Evolutionary conservation across 768 basidiomycete genomes (phyloP).

Genomic region (Psilocybe sp.): DNA sequence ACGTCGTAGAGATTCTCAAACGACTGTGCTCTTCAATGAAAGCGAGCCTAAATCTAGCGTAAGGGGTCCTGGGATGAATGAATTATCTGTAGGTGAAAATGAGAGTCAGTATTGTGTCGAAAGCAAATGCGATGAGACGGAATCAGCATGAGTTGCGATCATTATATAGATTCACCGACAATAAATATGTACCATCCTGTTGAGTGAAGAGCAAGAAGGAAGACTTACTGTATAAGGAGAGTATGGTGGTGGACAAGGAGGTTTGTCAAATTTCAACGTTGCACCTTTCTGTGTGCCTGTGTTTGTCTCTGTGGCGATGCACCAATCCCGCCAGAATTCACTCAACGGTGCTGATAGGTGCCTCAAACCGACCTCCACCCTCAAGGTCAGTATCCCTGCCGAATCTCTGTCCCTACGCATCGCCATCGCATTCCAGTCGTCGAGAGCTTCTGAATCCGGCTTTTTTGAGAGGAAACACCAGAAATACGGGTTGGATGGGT

Average conservation of each 20-base stretch:
- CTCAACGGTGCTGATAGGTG: slow-evolving; percentile 22
- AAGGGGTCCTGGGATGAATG: neutral
- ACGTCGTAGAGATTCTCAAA: slow-evolving; percentile 7
- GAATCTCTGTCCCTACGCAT: slow-evolving; percentile 11
- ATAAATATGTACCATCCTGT: slow-evolving; percentile 72
- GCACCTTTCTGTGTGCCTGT: slow-evolving; percentile 22
- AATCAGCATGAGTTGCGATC: slow-evolving; percentile 55
- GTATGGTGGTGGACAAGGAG: slow-evolving; percentile 3
- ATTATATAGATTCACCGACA: slow-evolving; percentile 57
- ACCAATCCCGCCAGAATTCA: slow-evolving; percentile 18
- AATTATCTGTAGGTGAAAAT: slow-evolving; percentile 5
- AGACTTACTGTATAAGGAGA: slow-evolving; percentile 23
- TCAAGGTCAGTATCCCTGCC: slow-evolving; percentile 62
- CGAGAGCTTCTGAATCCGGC: slow-evolving; percentile 14
- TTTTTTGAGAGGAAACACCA: slow-evolving; percentile 22
- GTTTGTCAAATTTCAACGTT: slow-evolving; percentile 8
- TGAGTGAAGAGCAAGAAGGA: slow-evolving; percentile 5
- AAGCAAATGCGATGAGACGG: neutral
- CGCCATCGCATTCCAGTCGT: slow-evolving; percentile 12
- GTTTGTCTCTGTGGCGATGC: slow-evolving; percentile 27
- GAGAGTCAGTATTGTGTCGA: slow-evolving; percentile 1
- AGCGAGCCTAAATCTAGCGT: no score
- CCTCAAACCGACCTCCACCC: slow-evolving; percentile 46
- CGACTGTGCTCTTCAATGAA: neutral
- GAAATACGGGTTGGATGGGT: slow-evolving; percentile 38